A percentile compares a stretch with the other conserved stretches of the same genome.
Conservation (phyloP, 1,284 basidiomycete species). For the Trametes pubescens region DNA sequence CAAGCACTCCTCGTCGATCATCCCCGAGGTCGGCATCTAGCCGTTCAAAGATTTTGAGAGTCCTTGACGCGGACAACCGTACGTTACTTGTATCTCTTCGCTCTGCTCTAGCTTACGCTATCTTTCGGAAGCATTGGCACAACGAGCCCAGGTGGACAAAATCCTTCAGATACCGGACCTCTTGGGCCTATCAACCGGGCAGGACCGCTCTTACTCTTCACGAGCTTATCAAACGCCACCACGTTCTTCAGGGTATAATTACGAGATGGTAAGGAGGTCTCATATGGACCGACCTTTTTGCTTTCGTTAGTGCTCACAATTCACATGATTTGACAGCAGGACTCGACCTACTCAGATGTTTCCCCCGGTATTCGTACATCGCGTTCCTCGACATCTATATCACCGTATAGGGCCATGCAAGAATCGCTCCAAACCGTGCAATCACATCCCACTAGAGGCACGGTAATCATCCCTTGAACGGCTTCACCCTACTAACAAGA, state of each 20-base stretch:
- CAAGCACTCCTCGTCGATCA: constrained; percentile 10
- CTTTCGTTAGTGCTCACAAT: neutral
- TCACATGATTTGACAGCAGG: too few species aligned
- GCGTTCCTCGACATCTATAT: too few species aligned
- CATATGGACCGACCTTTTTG: too few species aligned
- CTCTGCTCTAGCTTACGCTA: neutral
- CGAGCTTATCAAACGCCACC: neutral
- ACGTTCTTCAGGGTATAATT: neutral
- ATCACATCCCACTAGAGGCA: neutral
- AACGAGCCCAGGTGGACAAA: constrained; percentile 15
- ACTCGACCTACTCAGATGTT: too few species aligned
- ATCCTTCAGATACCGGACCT: constrained; percentile 29
- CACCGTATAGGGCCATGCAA: too few species aligned
- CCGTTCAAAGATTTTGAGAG: constrained; percentile 34
- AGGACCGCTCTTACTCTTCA: constrained; percentile 29
- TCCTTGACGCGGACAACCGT: constrained; percentile 39
- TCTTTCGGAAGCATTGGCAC: constrained; percentile 39
- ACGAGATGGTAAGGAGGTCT: neutral
- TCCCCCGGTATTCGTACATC: too few species aligned
- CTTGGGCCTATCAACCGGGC: constrained; percentile 18
- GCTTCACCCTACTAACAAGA: neutral
- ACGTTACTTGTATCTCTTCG: constrained; percentile 23
- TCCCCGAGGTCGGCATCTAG: constrained; percentile 11
- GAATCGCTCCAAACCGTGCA: too few species aligned
- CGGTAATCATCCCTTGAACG: too few species aligned